phyloP scores from a whole-genome alignment of 306 rosid genomes.

The Erythrophleum fordii region DNA sequence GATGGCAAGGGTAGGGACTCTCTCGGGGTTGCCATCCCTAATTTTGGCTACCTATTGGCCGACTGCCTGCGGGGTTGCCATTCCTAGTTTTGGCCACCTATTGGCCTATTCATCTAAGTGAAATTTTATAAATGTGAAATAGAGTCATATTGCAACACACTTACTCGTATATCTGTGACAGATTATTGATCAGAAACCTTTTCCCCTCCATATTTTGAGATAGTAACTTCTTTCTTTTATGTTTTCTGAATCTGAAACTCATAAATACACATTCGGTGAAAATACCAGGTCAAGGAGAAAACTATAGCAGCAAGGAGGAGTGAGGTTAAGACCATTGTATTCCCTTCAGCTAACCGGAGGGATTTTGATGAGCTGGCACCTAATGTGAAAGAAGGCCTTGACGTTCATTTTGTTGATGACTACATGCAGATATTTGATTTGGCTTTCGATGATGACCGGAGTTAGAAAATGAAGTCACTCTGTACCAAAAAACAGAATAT shows the following conservation, averaged over 20 bases:
- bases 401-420: slow-evolving; percentile 92
- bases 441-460: slow-evolving; percentile 64
- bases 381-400: slow-evolving; percentile 93
- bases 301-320: slow-evolving; percentile 96
- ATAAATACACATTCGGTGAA: slow-evolving; percentile 34
- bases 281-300: slow-evolving; percentile 92
- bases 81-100: no score
- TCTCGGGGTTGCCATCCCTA: no score
- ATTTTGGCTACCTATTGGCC: no score
- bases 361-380: slow-evolving; percentile 89
- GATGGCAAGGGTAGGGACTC: no score
- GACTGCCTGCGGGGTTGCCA: no score
- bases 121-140: neutral
- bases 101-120: neutral
- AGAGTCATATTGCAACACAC: neutral
- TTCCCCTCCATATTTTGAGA: neutral
- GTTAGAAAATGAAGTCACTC: slow-evolving; percentile 33
- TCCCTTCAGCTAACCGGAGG: slow-evolving; percentile 91
- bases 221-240: neutral
- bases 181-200: slow-evolving; percentile 22
- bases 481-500: neutral
- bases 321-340: slow-evolving; percentile 80
- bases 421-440: slow-evolving; percentile 72
- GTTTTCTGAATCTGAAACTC: slow-evolving; percentile 36
- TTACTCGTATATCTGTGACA: neutral